phyloP scores from a whole-genome alignment of 2,329 filamentous ascomycete species.

The Penicillium sp. region DNA sequence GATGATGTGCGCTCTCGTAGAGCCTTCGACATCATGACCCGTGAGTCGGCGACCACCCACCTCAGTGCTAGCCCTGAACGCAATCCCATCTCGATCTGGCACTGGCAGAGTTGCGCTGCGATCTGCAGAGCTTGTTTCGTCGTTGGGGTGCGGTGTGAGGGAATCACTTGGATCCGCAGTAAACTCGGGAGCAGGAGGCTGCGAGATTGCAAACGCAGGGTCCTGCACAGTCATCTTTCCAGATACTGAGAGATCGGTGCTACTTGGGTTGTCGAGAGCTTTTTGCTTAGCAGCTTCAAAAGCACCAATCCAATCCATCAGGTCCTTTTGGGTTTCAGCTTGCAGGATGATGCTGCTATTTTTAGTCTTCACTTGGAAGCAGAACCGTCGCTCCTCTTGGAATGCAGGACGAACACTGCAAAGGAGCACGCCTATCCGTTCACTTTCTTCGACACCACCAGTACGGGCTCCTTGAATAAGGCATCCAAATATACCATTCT shows the following conservation, averaged over 20 bases:
- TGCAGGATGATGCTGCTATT: conserved; percentile 86
- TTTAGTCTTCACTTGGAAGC: conserved; percentile 98
- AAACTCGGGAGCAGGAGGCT: conserved; percentile 85
- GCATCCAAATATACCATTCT: conserved; percentile 95
- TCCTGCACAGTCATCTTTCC: conserved; percentile 51
- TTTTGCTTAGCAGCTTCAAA: conserved; percentile 94
- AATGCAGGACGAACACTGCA: conserved; percentile 91
- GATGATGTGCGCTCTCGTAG: conserved; percentile 82
- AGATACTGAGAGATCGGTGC: conserved; percentile 49
- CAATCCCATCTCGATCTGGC: conserved; percentile 60
- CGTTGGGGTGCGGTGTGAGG: conserved; percentile 54
- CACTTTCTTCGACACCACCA: conserved; percentile 87
- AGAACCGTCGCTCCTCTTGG: conserved; percentile 90
- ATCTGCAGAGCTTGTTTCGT: conserved; percentile 59
- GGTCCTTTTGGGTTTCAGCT: conserved; percentile 84
- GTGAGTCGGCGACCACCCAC: conserved; percentile 55
- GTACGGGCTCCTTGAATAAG: conserved; percentile 77
- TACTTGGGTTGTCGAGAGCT: conserved; percentile 73
- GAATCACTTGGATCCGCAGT: conserved; percentile 75
- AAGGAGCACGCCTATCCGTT: conserved; percentile 91
- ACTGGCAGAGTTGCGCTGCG: conserved; percentile 65
- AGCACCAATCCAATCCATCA: conserved; percentile 92
- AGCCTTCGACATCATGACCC: conserved; percentile 57
- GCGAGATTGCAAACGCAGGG: conserved; percentile 88
- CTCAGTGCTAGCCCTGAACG: conserved; percentile 71